Evolutionary conservation across 352 stramenopile genomes (phyloP).

Genomic region (Phytophthora fragariae): DNA sequence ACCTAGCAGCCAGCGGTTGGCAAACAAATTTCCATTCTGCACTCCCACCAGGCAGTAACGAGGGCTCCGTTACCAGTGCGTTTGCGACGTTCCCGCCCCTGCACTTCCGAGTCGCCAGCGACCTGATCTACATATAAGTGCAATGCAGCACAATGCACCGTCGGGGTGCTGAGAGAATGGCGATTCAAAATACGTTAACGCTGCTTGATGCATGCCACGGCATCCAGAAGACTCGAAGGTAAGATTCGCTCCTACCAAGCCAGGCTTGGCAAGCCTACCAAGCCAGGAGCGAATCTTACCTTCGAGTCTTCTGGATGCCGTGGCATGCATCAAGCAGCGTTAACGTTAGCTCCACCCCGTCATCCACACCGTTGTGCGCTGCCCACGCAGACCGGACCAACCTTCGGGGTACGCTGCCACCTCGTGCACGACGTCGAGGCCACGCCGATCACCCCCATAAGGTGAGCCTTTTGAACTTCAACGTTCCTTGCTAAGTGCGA

Average conservation of each 20-base stretch:
- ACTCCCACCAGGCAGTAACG: too few species aligned
- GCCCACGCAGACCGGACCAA: constrained; percentile 16
- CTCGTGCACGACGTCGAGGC: constrained; percentile 74
- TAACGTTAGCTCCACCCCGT: neutral
- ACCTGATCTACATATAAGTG: constrained; percentile 47
- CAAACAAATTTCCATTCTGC: too few species aligned
- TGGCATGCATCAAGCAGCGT: neutral
- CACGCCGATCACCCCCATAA: constrained; percentile 66
- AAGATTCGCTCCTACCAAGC: too few species aligned
- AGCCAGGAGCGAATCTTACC: constrained; percentile 24
- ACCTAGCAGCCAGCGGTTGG: constrained; percentile 28
- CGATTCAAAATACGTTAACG: too few species aligned
- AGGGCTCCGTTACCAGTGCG: constrained; percentile 42
- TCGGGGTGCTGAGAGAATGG: neutral
- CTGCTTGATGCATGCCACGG: too few species aligned
- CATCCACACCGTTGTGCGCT: neutral
- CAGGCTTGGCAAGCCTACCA: too few species aligned
- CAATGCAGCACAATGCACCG: neutral
- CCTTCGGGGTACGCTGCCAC: constrained; percentile 61
- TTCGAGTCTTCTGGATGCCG: constrained; percentile 62
- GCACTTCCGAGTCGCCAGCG: constrained; percentile 53
- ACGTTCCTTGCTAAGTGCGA: constrained; percentile 29
- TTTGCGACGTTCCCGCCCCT: constrained; percentile 78
- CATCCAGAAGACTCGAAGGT: too few species aligned
- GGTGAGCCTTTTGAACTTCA: constrained; percentile 27